Base-by-base conservation (phyloP, 192 early-diverging fungal genomes). In the Phycomyces nitens region DNA sequence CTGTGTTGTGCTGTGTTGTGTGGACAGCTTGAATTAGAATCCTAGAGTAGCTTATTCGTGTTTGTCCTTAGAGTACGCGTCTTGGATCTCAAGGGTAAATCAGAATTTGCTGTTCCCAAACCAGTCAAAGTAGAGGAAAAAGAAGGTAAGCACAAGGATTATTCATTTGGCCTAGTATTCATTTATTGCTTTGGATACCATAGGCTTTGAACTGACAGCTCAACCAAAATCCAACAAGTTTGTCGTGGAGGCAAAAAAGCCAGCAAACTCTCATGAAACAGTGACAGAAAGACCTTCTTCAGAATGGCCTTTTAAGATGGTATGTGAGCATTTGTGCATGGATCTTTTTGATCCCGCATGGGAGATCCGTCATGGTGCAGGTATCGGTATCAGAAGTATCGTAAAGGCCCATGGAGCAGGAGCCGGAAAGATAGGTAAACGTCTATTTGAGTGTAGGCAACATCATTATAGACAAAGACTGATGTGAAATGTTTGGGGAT, bases 351-450 rank as follows among this genome's bases (percentile, higher is more conserved):
- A 85, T 72, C 85, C 92, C 0, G 59, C 68, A 16, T 99, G 97
- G 97, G 95, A 97, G 69, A 80, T 92, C 9, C 84, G 97, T 5
- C 97, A 99, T 65, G 97, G 97, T 22, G 96, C 97, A 0, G 95
- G 89, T 5, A 90, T 99, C 65, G 97, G 95, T 0, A 71, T 99
- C 27, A 88, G 94, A 12, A 91, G 89, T 58, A 80, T 99, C 21
- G 62, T 99, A 53, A 95, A 94, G 70, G 76, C 73, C 12, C 95
- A 97, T 56, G 95, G 95, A 4, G 66, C 69, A 43, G 93, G 94
- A 10, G 89, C 90, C 4, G 97, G 94, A 2, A 89, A 87, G 53
- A 56, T 82, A 43, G 69, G 78, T 80, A 66, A 44, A 51, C 49
- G 21, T 18, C 22, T 9, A 18, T 40, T n/a, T n/a, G n/a, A n/a